Base-by-base conservation (phyloP, 148 eudicot genomes). In the Rhododendron williamsianum region DNA sequence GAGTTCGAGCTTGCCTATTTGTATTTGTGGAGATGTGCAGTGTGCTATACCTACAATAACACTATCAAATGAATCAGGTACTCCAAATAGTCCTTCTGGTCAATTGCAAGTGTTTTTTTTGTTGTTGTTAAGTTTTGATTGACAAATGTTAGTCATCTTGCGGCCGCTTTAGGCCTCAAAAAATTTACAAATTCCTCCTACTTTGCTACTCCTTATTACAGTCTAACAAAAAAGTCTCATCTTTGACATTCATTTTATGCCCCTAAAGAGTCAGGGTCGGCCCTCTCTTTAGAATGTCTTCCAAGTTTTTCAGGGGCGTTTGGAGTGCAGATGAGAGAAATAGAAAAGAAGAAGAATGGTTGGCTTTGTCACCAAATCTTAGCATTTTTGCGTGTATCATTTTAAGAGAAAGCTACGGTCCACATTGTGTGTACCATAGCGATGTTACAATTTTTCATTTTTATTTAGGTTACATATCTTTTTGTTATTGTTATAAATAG, bases 21-120 rank as follows among this genome's bases (percentile, higher is more conserved):
- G 93, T 82, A 85, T 89, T 88, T 89, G 90, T 72, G 86, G 76
- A 5, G 84, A 88, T 81, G 83, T 38, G 49, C 58, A 56, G 15
- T 91, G 93, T 65, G 5, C 60, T 6, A 19, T 48, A n/a, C 78
- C 21, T 63, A 36, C 33, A 19, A 6, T 33, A 19, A 0, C 49
- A 1, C 19, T 13, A 13, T 1, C 19, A n/a, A n/a, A 2, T 63
- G 71, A 63, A 9, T n/a, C 73, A 84, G 86, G 86, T 87, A 54
- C 82, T 35, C 9, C 25, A 46, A n/a, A 35, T 41, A 65, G 18
- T 5, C 27, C 52, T 86, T 45, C 19, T 82, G 46, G 4, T 63
- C 33, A 9, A 25, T 46, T 46, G 54, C 81, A 43, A 43, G 35
- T 10, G 9, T 23, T 8, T 23, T 19, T 21, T 9, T 72, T 33